Percentiles rank a stretch among this genome's conserved stretches.
Conservation (phyloP, 805 yeast genomes). For the Pichia nakasei region DNA sequence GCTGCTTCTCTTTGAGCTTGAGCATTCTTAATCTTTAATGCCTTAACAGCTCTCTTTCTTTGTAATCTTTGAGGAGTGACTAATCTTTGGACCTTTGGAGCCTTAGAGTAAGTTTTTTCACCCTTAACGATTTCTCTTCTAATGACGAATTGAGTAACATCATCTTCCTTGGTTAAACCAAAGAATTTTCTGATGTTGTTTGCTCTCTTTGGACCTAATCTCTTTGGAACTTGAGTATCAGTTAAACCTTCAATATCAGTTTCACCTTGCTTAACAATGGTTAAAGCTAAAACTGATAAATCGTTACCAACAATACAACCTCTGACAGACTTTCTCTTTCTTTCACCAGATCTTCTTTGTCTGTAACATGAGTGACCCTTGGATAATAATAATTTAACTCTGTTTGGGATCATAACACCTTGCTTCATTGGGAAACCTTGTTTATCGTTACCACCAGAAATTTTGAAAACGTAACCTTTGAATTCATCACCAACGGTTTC, state of each 20-base stretch:
- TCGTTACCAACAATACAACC: slow-evolving; percentile 98
- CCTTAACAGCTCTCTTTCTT: slow-evolving; percentile 95
- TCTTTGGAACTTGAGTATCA: slow-evolving; percentile 90
- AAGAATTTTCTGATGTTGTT: slow-evolving; percentile 99
- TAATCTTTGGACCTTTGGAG: slow-evolving; percentile 99
- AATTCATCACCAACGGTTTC: slow-evolving; percentile 97
- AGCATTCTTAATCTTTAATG: slow-evolving; percentile 92
- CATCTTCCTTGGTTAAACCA: slow-evolving; percentile 93
- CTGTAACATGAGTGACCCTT: slow-evolving; percentile 98
- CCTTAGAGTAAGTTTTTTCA: slow-evolving; percentile 98
- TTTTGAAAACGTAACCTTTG: slow-evolving; percentile 98
- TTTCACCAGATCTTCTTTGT: slow-evolving; percentile 99
- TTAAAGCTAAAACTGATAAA: slow-evolving; percentile 89
- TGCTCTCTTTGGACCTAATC: slow-evolving; percentile 99
- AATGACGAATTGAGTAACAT: slow-evolving; percentile 83
- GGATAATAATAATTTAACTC: slow-evolving; percentile 91
- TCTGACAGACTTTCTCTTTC: slow-evolving; percentile 99
- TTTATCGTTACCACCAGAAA: slow-evolving; percentile 99
- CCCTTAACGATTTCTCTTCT: slow-evolving; percentile 98
- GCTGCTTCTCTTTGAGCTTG: slow-evolving; percentile 99
- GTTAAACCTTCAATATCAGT: slow-evolving; percentile 93
- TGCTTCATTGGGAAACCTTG: slow-evolving; percentile 99
- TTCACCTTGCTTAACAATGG: slow-evolving; percentile 96
- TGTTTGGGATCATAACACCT: slow-evolving; percentile 99
- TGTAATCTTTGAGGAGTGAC: slow-evolving; percentile 98